Evolutionary conservation across 257 asterid species (phyloP).

Genomic region (Rehmannia glutinosa): DNA sequence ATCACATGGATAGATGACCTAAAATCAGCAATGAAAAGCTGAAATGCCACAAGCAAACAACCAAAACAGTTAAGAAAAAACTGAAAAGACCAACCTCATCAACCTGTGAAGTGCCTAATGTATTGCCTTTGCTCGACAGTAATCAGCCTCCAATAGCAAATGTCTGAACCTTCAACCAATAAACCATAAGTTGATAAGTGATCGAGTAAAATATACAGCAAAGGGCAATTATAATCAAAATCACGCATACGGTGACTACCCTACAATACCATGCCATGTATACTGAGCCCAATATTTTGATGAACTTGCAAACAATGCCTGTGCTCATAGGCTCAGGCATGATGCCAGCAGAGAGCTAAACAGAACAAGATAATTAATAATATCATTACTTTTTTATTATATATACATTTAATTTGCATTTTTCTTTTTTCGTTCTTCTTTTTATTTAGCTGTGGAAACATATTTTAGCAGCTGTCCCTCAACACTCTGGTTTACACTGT

Average conservation of each 20-base stretch:
- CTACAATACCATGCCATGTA: slow-evolving; percentile 4
- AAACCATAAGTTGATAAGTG: slow-evolving; percentile 13
- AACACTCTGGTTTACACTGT: not conserved
- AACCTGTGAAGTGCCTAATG: slow-evolving; percentile 21
- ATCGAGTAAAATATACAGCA: not conserved
- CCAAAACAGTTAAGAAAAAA: not conserved
- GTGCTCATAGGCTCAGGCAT: not conserved
- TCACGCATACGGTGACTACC: not conserved
- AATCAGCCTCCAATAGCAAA: slow-evolving; percentile 67
- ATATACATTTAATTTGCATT: too few relatives aligned
- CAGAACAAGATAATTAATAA: too few relatives aligned
- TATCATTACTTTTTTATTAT: too few relatives aligned
- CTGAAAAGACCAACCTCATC: slow-evolving; percentile 15
- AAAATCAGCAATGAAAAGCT: not conserved
- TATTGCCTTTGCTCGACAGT: slow-evolving; percentile 17
- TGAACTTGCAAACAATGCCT: not conserved
- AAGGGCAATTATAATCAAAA: not conserved
- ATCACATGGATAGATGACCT: too few relatives aligned
- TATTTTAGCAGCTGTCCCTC: not conserved
- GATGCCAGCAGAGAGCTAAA: not conserved
- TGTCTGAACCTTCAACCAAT: slow-evolving; percentile 54
- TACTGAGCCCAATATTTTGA: not conserved
- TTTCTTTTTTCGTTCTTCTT: too few relatives aligned
- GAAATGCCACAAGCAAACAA: not conserved
- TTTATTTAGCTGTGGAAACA: not conserved